Percentiles rank a stretch among this genome's conserved stretches.
Evolutionary conservation across 441 rosid genomes (phyloP).

Genomic region (Corymbia citriodora): DNA sequence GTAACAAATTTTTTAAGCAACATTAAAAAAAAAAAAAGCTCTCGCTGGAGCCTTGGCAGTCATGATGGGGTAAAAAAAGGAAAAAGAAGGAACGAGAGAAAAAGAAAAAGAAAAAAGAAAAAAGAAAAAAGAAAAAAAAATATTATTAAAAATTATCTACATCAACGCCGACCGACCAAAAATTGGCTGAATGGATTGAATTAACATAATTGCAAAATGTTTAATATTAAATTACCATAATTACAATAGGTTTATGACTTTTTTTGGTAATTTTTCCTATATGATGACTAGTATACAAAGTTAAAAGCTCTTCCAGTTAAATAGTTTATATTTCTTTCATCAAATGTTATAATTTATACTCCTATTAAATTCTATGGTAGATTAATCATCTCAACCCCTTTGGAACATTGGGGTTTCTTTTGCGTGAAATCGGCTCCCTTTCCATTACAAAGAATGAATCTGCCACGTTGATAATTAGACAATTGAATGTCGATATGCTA

Average conservation of each 20-base stretch:
- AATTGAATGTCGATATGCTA: background rate
- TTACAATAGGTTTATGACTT: background rate
- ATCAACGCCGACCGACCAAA: no score
- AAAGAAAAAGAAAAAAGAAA: no score
- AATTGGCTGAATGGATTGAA: no score
- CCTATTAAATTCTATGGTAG: background rate
- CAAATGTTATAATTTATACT: background rate
- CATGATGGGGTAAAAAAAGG: no score
- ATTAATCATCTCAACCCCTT: background rate
- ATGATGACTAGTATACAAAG: background rate
- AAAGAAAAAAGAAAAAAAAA: rapidly evolving
- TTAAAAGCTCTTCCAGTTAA: background rate
- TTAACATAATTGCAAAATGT: no score
- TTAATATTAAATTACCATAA: no score
- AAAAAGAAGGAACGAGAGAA: no score
- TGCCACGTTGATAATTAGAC: background rate
- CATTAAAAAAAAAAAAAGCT: no score
- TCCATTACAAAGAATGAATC: background rate
- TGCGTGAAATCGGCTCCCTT: background rate
- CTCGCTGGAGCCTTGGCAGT: no score
- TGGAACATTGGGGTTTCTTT: background rate
- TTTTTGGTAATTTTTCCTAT: background rate
- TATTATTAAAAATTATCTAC: no score
- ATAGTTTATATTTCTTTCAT: background rate
- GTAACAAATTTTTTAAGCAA: no score